These are phyloP conservation scores for Santalum album DNA, from an alignment of 164 flowering plant genomes.

Conservation along the genomic window DNA sequence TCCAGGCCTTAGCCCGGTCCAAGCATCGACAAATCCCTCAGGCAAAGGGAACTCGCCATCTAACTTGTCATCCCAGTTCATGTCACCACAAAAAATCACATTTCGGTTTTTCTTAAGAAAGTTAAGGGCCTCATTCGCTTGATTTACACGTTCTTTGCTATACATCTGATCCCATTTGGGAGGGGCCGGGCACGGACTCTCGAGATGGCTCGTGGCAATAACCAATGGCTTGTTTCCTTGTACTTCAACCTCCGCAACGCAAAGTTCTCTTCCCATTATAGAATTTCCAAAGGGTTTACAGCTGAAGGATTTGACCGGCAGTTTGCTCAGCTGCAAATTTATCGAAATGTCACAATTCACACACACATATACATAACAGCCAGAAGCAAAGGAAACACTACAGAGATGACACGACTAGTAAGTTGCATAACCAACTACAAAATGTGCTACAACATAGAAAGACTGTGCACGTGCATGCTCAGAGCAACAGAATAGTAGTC, in stretches of 20 bases:
- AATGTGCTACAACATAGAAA: too few species aligned
- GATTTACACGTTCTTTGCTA: constrained; percentile 84
- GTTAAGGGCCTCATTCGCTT: constrained; percentile 59
- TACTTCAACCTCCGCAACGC: constrained; percentile 53
- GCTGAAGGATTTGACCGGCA: constrained; percentile 63
- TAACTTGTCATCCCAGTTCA: constrained; percentile 96
- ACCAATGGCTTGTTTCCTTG: constrained; percentile 29
- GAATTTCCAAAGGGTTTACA: constrained; percentile 56
- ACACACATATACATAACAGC: neutral
- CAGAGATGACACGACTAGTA: neutral
- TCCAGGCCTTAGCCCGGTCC: constrained; percentile 58
- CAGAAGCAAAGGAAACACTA: neutral
- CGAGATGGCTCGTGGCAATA: constrained; percentile 91
- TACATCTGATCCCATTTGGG: constrained; percentile 93
- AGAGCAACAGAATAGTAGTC: too few species aligned
- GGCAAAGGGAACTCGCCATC: constrained; percentile 71
- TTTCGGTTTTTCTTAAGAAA: constrained; percentile 46
- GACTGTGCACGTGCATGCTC: too few species aligned
- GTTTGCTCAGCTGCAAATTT: constrained; percentile 59
- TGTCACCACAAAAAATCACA: constrained; percentile 82
- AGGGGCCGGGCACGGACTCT: constrained; percentile 90
- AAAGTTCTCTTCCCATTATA: constrained; percentile 81
- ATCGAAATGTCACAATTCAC: neutral
- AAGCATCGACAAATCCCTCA: constrained; percentile 84
- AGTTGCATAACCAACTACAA: too few species aligned